These are phyloP conservation scores for Circinella minor DNA, from an alignment of 371 early-diverging fungal genomes.

Conservation along the genomic window DNA sequence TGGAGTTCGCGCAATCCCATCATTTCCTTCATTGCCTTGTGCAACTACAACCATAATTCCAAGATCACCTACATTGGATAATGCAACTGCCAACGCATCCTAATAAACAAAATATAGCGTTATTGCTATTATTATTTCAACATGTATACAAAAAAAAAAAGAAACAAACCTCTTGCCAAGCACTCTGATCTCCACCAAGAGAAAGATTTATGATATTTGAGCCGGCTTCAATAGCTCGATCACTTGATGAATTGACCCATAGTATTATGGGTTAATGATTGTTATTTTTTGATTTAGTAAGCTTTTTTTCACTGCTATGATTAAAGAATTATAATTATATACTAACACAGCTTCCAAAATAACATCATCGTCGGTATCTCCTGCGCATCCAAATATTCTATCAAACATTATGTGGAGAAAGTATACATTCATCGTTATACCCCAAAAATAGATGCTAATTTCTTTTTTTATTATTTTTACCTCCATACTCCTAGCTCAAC, in stretches of 20 bases:
- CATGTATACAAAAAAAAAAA: background rate
- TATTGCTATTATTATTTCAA: background rate
- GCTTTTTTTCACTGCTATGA: too few species aligned
- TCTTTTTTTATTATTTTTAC: conserved; percentile 13
- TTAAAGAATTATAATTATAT: background rate
- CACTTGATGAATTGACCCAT: conserved; percentile 5
- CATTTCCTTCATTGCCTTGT: conserved; percentile 39
- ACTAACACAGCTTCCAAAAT: conserved; percentile 35
- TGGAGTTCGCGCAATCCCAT: conserved; percentile 29
- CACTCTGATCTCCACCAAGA: conserved; percentile 45
- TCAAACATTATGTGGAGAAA: background rate
- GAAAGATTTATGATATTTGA: conserved; percentile 50
- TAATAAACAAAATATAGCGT: background rate
- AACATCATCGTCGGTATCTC: conserved; percentile 35
- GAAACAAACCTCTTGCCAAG: conserved; percentile 49
- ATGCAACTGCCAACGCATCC: conserved; percentile 26
- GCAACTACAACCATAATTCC: conserved; percentile 31
- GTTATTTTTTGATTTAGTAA: too few species aligned
- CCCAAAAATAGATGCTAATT: too few species aligned
- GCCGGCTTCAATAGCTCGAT: conserved; percentile 26
- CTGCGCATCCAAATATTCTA: conserved; percentile 34
- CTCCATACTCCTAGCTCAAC: conserved; percentile 31
- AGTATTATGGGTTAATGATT: background rate
- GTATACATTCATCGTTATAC: background rate
- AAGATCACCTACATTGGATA: conserved; percentile 20